phyloP scores from a whole-genome alignment of 345 rosid species.

The Cardamine chenopodiifolia region DNA sequence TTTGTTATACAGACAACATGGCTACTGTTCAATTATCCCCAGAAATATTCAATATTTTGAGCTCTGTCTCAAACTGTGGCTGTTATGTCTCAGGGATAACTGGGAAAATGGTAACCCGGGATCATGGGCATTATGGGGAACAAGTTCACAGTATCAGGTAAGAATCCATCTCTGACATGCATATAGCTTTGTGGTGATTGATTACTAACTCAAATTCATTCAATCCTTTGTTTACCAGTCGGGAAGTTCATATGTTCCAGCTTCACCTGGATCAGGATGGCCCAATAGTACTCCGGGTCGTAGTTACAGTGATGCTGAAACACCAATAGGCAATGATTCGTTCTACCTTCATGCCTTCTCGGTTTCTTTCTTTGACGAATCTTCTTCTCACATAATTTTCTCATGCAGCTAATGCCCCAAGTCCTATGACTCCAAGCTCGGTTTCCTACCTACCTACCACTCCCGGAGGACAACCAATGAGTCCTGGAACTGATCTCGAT shows the following conservation, averaged over 20 bases:
- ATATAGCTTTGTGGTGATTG: background rate
- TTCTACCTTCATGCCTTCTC: conserved; percentile 33
- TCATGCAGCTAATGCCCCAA: conserved; percentile 72
- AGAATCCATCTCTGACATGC: background rate
- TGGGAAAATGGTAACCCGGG: conserved; percentile 82
- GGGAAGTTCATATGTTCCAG: conserved; percentile 79
- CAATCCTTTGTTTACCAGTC: conserved; percentile 46
- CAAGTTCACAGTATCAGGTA: conserved; percentile 77
- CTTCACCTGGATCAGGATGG: conserved; percentile 84
- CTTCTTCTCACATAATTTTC: background rate
- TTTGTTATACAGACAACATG: conserved; percentile 2
- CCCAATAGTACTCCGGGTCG: conserved; percentile 66
- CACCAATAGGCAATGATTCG: conserved; percentile 68
- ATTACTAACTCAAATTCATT: background rate
- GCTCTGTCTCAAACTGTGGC: background rate
- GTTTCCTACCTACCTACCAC: conserved; percentile 76
- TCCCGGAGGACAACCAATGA: conserved; percentile 93
- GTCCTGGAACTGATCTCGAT: conserved; percentile 68
- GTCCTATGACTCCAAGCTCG: conserved; percentile 82
- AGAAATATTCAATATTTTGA: background rate
- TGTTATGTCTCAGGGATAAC: conserved; percentile 55
- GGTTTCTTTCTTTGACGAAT: background rate
- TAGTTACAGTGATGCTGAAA: conserved; percentile 74
- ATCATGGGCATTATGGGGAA: conserved; percentile 62
- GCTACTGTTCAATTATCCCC: background rate